Conservation (phyloP, 2,329 filamentous ascomycete species). For the Colletotrichum echinochloae region DNA sequence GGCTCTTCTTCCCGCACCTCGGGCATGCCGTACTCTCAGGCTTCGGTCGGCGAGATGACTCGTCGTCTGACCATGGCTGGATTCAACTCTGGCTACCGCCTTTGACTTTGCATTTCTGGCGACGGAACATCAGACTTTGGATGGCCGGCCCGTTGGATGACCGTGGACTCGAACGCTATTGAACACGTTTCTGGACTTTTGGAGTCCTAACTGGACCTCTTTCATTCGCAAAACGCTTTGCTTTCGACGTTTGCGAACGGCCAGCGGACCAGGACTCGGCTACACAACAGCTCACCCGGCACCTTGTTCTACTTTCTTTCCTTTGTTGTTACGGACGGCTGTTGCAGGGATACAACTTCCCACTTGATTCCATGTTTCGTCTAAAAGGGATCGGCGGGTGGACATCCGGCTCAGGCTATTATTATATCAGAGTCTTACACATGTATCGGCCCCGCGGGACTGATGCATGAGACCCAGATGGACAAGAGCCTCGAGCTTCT, state of each 20-base stretch:
- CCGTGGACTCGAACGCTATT: too few species aligned
- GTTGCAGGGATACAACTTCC: not conserved
- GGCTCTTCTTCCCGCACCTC: not conserved
- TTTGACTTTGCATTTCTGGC: not conserved
- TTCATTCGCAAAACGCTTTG: not conserved
- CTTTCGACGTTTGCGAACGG: not conserved
- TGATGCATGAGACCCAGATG: not conserved
- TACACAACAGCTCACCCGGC: not conserved
- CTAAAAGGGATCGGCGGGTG: not conserved
- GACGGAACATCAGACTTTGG: not conserved
- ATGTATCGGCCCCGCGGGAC: not conserved
- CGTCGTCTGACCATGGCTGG: constrained; percentile 5
- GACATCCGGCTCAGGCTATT: not conserved
- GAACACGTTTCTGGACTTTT: not conserved
- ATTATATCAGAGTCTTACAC: not conserved
- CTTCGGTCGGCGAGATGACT: constrained; percentile 28
- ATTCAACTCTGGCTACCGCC: constrained; percentile 3
- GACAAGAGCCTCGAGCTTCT: not conserved
- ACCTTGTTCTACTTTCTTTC: not conserved
- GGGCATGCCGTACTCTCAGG: not conserved
- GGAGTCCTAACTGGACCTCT: not conserved
- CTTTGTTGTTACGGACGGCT: not conserved
- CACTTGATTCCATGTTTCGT: not conserved
- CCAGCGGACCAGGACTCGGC: not conserved
- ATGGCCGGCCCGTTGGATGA: not conserved